phyloP scores from a whole-genome alignment of 1,284 basidiomycete species.

The Moesziomyces antarcticus region DNA sequence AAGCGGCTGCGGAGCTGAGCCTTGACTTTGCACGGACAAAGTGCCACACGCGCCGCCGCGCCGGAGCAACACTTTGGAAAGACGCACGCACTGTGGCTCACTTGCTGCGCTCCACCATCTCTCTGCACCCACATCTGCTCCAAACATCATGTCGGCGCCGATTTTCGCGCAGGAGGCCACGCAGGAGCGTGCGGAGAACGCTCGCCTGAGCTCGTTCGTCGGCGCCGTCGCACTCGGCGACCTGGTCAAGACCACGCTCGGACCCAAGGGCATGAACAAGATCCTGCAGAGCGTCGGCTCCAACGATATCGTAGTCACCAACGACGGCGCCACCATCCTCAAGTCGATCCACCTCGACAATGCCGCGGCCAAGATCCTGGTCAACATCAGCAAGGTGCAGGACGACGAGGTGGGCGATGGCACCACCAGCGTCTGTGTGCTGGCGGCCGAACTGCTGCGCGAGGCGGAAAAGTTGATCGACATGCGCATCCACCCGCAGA shows the following conservation, averaged over 20 bases:
- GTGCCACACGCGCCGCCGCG: constrained; percentile 4
- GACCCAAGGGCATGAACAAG: constrained; percentile 96
- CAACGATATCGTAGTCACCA: constrained; percentile 95
- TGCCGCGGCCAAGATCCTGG: constrained; percentile 97
- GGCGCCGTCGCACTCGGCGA: constrained; percentile 96
- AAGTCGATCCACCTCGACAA: constrained; percentile 98
- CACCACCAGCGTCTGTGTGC: constrained; percentile 91
- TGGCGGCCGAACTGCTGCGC: constrained; percentile 89
- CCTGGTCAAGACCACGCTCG: constrained; percentile 96
- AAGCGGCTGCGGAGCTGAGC: too few species aligned
- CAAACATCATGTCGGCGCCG: constrained; percentile 61
- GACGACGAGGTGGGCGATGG: constrained; percentile 99
- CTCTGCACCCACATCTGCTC: too few species aligned
- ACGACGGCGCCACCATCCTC: constrained; percentile 98
- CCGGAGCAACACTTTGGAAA: too few species aligned
- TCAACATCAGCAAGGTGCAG: constrained; percentile 99
- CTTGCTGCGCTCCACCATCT: neutral
- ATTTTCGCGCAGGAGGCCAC: constrained; percentile 75
- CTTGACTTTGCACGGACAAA: too few species aligned
- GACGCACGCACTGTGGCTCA: too few species aligned
- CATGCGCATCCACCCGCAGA: constrained; percentile 92
- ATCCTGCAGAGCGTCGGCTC: constrained; percentile 90
- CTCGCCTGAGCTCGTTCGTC: constrained; percentile 96
- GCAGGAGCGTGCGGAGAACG: constrained; percentile 96
- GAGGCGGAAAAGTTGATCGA: constrained; percentile 96